Percentiles rank a stretch among this genome's conserved stretches.
These are phyloP conservation scores for Rutstroemia sp. DNA, from an alignment of 2,329 filamentous ascomycete species.

Conservation along the genomic window DNA sequence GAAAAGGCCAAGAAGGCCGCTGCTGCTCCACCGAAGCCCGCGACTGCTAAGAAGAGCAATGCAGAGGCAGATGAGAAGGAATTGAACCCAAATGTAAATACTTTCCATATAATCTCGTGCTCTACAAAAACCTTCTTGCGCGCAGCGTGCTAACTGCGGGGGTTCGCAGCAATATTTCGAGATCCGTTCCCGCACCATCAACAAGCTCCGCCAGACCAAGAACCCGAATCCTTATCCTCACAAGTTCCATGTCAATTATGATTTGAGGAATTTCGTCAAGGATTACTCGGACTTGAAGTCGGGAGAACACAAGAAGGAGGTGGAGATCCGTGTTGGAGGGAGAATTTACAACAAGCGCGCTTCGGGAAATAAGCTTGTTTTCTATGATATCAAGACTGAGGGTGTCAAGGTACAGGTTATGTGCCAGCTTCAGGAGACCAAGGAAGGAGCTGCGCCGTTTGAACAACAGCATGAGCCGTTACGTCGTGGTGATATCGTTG, in stretches of 20 bases:
- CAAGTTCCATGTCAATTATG: slow-evolving; percentile 82
- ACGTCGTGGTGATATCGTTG: slow-evolving; percentile 87
- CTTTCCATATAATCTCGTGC: not conserved
- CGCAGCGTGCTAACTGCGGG: slow-evolving; percentile 14
- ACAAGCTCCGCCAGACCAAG: slow-evolving; percentile 66
- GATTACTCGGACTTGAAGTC: slow-evolving; percentile 79
- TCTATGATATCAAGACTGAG: slow-evolving; percentile 79
- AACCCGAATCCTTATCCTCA: slow-evolving; percentile 85
- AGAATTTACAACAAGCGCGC: slow-evolving; percentile 85
- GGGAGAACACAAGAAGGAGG: slow-evolving; percentile 72
- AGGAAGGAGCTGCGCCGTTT: slow-evolving; percentile 60
- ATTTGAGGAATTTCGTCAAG: slow-evolving; percentile 70
- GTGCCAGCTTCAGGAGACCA: slow-evolving; percentile 76
- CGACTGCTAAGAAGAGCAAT: slow-evolving; percentile 48
- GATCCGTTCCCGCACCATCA: slow-evolving; percentile 78
- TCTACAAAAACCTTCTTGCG: not conserved
- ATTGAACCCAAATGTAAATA: slow-evolving; percentile 62
- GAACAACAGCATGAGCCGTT: slow-evolving; percentile 85
- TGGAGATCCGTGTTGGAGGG: slow-evolving; percentile 69
- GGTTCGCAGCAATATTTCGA: slow-evolving; percentile 77
- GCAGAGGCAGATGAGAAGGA: slow-evolving; percentile 59
- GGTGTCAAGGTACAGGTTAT: slow-evolving; percentile 82
- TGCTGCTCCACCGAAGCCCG: slow-evolving; percentile 51
- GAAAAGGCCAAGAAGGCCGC: slow-evolving; percentile 85
- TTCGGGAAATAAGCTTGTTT: slow-evolving; percentile 77